A percentile compares a stretch with the other conserved stretches of the same genome.
phyloP scores from a whole-genome alignment of 2,329 filamentous ascomycete genomes.

The Sporothrix variecibatus region DNA sequence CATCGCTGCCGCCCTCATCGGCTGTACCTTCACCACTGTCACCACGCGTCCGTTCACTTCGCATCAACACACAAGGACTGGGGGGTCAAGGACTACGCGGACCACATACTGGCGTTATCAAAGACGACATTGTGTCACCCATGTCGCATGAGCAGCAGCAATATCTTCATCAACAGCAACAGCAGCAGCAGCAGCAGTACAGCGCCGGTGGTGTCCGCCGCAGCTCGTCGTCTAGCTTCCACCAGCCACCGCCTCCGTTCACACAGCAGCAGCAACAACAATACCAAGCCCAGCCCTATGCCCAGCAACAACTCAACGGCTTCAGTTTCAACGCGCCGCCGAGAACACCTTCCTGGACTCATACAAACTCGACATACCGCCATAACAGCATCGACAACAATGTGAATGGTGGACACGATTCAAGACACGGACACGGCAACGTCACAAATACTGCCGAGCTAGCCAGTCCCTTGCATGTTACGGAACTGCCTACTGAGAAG shows the following conservation, averaged over 20 bases:
- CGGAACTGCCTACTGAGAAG: constrained; percentile 25
- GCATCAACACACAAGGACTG: background rate
- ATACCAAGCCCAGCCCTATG: background rate
- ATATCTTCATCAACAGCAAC: background rate
- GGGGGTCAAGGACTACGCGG: background rate
- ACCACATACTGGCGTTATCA: background rate
- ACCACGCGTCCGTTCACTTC: background rate
- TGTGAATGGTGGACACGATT: background rate
- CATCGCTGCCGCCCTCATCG: background rate
- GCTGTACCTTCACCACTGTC: background rate
- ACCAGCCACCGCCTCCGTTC: background rate
- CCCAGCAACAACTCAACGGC: background rate
- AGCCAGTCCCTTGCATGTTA: background rate
- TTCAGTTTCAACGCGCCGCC: constrained; percentile 7
- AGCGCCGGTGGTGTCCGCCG: background rate
- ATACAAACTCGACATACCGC: background rate
- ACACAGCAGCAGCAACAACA: background rate
- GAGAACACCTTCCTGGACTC: background rate
- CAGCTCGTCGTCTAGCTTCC: constrained; percentile 16
- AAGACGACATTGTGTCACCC: constrained; percentile 22
- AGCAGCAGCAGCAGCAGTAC: background rate
- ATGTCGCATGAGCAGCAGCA: constrained; percentile 13
- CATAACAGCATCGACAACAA: constrained; percentile 12
- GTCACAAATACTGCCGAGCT: constrained; percentile 17
- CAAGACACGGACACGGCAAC: background rate